Evolutionary conservation across 2,329 filamentous ascomycete species (phyloP), one percentile per base, ranked within the genome.

Genomic region (Penicillium sp.): DNA sequence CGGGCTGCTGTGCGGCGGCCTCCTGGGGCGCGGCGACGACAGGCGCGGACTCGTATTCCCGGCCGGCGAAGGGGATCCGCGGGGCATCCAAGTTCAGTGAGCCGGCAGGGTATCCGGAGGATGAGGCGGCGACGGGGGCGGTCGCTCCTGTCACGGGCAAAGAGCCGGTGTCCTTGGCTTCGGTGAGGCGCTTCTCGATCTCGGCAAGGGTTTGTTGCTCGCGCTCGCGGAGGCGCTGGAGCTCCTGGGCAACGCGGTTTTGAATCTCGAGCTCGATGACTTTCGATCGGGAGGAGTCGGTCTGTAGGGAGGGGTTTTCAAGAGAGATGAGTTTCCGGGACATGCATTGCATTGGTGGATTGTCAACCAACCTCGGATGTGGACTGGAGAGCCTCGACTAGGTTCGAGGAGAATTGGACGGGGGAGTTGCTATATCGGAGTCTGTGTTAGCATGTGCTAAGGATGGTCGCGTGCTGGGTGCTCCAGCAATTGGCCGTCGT

Each of bases 191-290:
- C 47, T 85, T 79, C 60, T 84, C 79, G 45, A 87, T 79, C 42
- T 81, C 73, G 53, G 77, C 74, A 50, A 95, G 82, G 43, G 82
- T 80, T 34, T 81, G 76, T 50, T 79, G 70, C 64, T 91, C 84
- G 56, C 83, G 74, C 50, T 80, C 76, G 63, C 83, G 83, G 50
- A 95, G 80, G 56, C 83, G 83, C 68, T 84, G 81, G 53, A 97
- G 87, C 71, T 96, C 90, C 58, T 81, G 77, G 58, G 84, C 81
- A 46, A 96, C 87, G 68, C 91, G 90, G 63, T 80, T 74, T 73
- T 96, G 90, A 67, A 95, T 83, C 58, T 91, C 84, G 50, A 93
- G 81, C 72, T 97, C 91, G 66, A 88, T 73, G 60, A 83, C 76
- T 70, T 87, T 87, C 58, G 84, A 78, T 63, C 91, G 89, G 51